Percentiles rank a stretch among this genome's conserved stretches.
phyloP scores from a whole-genome alignment of 805 yeast genomes.

The Crinitomyces ghanaensis region DNA sequence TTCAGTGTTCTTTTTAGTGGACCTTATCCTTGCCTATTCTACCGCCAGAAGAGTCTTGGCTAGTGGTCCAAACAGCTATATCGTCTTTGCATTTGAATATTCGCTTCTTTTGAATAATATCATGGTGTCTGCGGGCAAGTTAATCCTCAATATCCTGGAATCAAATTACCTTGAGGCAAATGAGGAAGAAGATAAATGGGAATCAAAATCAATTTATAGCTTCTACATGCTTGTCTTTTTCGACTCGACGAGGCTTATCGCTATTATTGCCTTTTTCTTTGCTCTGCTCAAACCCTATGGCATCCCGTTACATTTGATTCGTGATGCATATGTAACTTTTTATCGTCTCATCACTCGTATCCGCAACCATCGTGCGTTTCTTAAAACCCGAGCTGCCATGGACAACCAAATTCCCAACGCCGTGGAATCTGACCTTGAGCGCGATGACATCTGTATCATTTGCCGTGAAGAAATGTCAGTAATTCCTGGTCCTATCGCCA shows the following conservation, averaged over 20 bases:
- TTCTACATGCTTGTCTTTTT: constrained; percentile 45
- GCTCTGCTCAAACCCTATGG: constrained; percentile 35
- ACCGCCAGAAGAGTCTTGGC: constrained; percentile 30
- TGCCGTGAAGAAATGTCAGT: constrained; percentile 83
- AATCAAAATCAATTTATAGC: constrained; percentile 47
- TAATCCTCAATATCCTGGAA: constrained; percentile 45
- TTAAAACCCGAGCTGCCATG: constrained; percentile 41
- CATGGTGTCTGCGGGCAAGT: constrained; percentile 35
- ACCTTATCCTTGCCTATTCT: constrained; percentile 39
- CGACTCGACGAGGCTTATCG: constrained; percentile 35
- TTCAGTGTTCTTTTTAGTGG: constrained; percentile 35
- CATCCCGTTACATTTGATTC: constrained; percentile 37
- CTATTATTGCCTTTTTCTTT: constrained; percentile 37
- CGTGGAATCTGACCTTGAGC: constrained; percentile 43
- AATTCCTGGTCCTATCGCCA: constrained; percentile 26
- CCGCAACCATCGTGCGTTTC: constrained; percentile 21
- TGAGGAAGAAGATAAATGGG: constrained; percentile 62
- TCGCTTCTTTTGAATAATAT: constrained; percentile 50
- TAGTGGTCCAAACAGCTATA: constrained; percentile 29
- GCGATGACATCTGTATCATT: constrained; percentile 64
- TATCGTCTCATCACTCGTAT: constrained; percentile 21
- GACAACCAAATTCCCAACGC: constrained; percentile 57
- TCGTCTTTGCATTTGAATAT: constrained; percentile 68
- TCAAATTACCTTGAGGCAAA: constrained; percentile 33
- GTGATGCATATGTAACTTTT: constrained; percentile 35